Percentiles rank a stretch among this genome's conserved stretches.
Conservation (phyloP, 2,329 filamentous ascomycete species). For the Hortaea sp. region DNA sequence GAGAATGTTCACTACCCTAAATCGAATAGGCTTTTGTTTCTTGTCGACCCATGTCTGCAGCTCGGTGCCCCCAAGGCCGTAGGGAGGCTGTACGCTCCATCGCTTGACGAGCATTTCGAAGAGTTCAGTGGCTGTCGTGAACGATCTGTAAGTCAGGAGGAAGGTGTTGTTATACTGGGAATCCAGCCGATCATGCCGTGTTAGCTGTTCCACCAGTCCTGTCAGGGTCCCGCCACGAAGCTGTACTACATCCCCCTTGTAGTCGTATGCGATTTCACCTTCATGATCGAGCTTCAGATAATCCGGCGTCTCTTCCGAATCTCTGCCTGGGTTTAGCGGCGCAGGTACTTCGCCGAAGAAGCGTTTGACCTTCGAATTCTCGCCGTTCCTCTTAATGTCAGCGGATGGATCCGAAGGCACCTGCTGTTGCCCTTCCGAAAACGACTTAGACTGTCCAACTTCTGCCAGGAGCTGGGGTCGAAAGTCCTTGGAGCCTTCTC, state of each 20-base stretch:
- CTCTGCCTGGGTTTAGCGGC: conserved; percentile 32
- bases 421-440: conserved; percentile 44
- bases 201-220: conserved; percentile 87
- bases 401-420: conserved; percentile 15
- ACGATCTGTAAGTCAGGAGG: conserved; percentile 90
- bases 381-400: conserved; percentile 29
- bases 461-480: conserved; percentile 44
- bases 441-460: conserved; percentile 53
- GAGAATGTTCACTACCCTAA: conserved; percentile 92
- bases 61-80: conserved; percentile 63
- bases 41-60: conserved; percentile 82
- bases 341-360: conserved; percentile 44
- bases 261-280: conserved; percentile 80
- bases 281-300: conserved; percentile 82
- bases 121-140: conserved; percentile 79
- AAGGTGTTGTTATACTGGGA: conserved; percentile 97
- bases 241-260: conserved; percentile 62
- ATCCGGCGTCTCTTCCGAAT: conserved; percentile 68
- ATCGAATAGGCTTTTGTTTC: conserved; percentile 92
- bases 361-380: conserved; percentile 39
- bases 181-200: conserved; percentile 88
- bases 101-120: conserved; percentile 87
- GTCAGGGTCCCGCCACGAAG: conserved; percentile 84
- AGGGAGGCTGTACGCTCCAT: conserved; percentile 85
- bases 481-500: conserved; percentile 26